Evolutionary conservation across 225 moss, liverwort and hornwort genomes (phyloP).

Genomic region (Sphagnum contortum): DNA sequence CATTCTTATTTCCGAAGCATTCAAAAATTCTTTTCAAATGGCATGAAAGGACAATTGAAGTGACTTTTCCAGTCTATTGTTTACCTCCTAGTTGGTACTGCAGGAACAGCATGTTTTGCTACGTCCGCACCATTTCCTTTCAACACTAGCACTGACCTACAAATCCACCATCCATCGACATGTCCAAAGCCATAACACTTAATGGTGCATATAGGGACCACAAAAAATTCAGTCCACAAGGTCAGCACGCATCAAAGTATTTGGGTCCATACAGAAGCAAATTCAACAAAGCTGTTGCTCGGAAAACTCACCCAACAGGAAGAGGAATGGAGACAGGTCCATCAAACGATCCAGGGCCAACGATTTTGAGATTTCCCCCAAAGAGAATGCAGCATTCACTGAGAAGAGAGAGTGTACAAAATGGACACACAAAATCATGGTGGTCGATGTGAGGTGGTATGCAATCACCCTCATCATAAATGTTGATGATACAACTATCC

Average conservation of each 20-base stretch:
- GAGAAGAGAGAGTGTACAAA: constrained; percentile 82
- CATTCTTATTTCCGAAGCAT: too few relatives aligned
- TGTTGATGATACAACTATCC: constrained; percentile 87
- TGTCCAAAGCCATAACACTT: background rate
- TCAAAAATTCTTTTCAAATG: too few relatives aligned
- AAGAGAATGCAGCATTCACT: constrained; percentile 77
- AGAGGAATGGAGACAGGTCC: constrained; percentile 56
- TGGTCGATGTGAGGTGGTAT: constrained; percentile 95
- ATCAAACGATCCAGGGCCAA: constrained; percentile 61
- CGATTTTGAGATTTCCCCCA: constrained; percentile 49
- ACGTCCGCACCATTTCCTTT: constrained; percentile 75
- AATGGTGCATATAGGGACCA: background rate
- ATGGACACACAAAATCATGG: constrained; percentile 80
- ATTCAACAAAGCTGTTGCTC: too few relatives aligned
- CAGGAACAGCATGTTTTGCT: constrained; percentile 80
- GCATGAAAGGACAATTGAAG: too few relatives aligned
- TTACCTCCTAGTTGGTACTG: constrained; percentile 56
- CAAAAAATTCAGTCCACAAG: background rate
- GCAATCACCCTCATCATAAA: constrained; percentile 80
- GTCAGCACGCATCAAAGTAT: too few relatives aligned
- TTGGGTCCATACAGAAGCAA: too few relatives aligned
- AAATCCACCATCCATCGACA: constrained; percentile 4
- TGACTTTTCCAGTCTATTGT: too few relatives aligned
- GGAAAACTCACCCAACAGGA: constrained; percentile 61
- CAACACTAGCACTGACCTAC: constrained; percentile 71